phyloP scores from a whole-genome alignment of 2,329 filamentous ascomycete species.

The Microascus cirrosus region DNA sequence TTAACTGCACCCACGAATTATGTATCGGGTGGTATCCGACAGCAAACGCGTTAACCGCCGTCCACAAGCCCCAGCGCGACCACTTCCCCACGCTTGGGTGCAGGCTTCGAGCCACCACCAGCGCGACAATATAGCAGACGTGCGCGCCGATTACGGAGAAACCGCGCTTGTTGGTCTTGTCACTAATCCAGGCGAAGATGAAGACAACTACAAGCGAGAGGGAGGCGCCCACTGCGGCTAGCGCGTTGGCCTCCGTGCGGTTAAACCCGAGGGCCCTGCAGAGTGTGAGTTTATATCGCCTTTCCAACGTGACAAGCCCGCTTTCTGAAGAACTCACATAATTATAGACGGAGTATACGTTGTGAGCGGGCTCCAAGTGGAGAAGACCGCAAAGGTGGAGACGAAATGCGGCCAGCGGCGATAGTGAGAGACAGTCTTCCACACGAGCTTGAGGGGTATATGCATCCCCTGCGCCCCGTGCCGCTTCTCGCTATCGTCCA shows the following conservation, averaged over 20 bases:
- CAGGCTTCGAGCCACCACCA: constrained; percentile 26
- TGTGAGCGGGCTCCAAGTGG: constrained; percentile 38
- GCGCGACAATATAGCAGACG: constrained; percentile 27
- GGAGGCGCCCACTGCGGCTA: constrained; percentile 29
- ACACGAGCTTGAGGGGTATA: constrained; percentile 25
- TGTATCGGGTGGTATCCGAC: constrained; percentile 42
- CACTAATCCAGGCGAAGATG: constrained; percentile 34
- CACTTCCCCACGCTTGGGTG: constrained; percentile 33
- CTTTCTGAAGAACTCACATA: constrained; percentile 14
- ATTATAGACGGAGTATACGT: constrained; percentile 38
- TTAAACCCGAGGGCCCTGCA: constrained; percentile 29
- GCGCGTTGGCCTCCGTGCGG: constrained; percentile 31
- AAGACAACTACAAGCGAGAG: constrained; percentile 35
- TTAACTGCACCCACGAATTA: constrained; percentile 41
- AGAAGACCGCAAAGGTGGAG: constrained; percentile 37
- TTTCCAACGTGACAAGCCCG: not conserved
- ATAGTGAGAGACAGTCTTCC: constrained; percentile 30
- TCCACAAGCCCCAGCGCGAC: constrained; percentile 39
- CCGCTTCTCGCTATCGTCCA: constrained; percentile 16
- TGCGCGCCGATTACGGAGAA: constrained; percentile 30
- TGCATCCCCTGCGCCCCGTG: constrained; percentile 19
- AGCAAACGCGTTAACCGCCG: constrained; percentile 34
- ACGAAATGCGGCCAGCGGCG: constrained; percentile 36
- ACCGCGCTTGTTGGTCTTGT: constrained; percentile 30
- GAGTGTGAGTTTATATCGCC: not conserved